Conservation (phyloP, 1,284 basidiomycete genomes). For the Microbotryum scabiosae region DNA sequence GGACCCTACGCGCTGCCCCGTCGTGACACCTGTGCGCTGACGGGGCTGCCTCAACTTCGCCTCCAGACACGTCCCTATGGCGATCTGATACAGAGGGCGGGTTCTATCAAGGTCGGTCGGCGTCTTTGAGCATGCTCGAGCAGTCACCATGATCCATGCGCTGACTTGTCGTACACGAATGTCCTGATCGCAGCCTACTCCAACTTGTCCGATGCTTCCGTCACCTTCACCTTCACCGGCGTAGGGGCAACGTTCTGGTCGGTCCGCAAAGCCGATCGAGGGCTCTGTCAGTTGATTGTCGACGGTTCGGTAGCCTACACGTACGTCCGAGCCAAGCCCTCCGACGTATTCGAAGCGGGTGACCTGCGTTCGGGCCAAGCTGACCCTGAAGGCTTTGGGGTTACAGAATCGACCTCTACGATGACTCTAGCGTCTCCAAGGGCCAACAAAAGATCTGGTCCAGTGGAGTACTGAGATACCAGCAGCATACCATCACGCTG, state of each 20-base stretch:
- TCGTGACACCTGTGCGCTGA: neutral
- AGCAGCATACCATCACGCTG: conserved; percentile 21
- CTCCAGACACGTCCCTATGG: conserved; percentile 11
- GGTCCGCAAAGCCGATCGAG: conserved; percentile 20
- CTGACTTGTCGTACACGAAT: neutral
- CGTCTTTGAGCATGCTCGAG: neutral
- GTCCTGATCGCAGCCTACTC: conserved; percentile 18
- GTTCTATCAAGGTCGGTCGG: conserved; percentile 11
- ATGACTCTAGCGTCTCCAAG: conserved; percentile 15
- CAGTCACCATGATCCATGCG: neutral
- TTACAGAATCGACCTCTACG: conserved; percentile 23
- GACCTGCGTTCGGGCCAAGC: neutral
- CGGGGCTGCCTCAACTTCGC: neutral
- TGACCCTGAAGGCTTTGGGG: neutral
- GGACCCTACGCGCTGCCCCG: neutral
- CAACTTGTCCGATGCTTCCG: conserved; percentile 18
- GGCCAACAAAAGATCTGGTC: conserved; percentile 15
- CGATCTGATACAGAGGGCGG: conserved; percentile 15
- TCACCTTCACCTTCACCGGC: conserved; percentile 27
- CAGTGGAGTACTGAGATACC: conserved; percentile 16
- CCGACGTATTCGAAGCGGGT: too few relatives aligned
- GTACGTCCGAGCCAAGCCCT: neutral
- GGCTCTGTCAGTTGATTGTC: conserved; percentile 18
- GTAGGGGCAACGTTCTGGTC: conserved; percentile 18
- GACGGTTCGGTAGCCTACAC: conserved; percentile 14